These are phyloP conservation scores for Helianthus tuberosus DNA, from an alignment of 129 eudicot genomes.

Conservation along the genomic window DNA sequence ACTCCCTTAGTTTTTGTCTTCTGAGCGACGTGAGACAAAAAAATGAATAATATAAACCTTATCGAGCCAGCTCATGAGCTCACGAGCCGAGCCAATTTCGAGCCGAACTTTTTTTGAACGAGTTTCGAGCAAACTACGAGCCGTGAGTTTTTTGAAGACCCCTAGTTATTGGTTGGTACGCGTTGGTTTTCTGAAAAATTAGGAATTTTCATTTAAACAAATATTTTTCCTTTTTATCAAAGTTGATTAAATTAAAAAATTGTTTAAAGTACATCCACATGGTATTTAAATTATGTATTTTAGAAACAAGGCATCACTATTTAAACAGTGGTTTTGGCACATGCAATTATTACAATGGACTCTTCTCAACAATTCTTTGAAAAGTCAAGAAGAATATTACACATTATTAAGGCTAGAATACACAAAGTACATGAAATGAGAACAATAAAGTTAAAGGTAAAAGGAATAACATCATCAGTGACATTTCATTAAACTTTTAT, in stretches of 20 bases:
- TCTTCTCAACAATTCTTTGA: not conserved
- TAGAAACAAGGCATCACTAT: not conserved
- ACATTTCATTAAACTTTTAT: not conserved
- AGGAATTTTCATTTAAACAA: too few species aligned
- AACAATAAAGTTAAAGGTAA: constrained; percentile 6
- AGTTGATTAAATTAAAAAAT: not conserved
- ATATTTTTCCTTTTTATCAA: not conserved
- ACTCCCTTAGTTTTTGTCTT: too few species aligned
- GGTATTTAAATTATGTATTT: constrained; percentile 7
- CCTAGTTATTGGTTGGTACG: too few species aligned
- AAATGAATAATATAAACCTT: too few species aligned
- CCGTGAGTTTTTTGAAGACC: too few species aligned
- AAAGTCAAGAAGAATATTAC: constrained; percentile 3
- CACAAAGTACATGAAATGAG: not conserved
- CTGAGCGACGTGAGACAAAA: too few species aligned
- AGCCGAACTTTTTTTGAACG: too few species aligned
- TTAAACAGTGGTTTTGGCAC: constrained; percentile 12
- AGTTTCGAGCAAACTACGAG: too few species aligned
- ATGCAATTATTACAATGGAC: constrained; percentile 23
- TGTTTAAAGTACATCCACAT: not conserved
- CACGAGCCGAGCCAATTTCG: too few species aligned
- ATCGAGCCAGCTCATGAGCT: too few species aligned
- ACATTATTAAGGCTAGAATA: not conserved
- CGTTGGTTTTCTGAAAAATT: too few species aligned
- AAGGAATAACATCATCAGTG: not conserved